Evolutionary conservation across 352 stramenopile genomes (phyloP).

Genomic region (Blastocystis sp.): DNA sequence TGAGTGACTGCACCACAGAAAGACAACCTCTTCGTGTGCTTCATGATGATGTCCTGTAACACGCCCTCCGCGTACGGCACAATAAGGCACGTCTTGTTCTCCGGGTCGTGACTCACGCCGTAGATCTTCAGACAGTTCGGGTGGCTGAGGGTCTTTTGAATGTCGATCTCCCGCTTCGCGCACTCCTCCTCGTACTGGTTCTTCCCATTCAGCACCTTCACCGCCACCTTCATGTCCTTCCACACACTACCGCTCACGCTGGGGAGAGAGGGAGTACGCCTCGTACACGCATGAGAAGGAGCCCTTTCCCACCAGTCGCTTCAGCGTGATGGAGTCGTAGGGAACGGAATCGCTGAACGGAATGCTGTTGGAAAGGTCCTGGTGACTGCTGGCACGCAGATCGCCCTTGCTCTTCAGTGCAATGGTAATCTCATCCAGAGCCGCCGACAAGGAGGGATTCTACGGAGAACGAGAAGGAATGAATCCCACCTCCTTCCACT

Average conservation of each 20-base stretch:
- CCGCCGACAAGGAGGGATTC: neutral
- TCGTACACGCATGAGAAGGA: conserved; percentile 2
- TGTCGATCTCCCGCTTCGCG: conserved; percentile 3
- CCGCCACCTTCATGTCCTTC: neutral
- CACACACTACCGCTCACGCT: neutral
- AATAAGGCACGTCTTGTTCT: neutral
- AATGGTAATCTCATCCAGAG: neutral
- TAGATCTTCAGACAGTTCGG: conserved; percentile 31
- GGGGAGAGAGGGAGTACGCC: neutral
- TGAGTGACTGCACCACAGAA: neutral
- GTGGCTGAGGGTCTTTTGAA: neutral
- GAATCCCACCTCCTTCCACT: neutral
- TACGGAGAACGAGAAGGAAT: neutral
- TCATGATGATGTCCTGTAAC: neutral
- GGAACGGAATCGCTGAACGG: neutral
- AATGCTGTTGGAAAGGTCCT: neutral
- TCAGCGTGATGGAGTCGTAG: neutral
- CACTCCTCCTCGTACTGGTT: neutral
- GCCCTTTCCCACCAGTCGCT: neutral
- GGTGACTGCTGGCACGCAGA: neutral
- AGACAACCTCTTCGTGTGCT: neutral
- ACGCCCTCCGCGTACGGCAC: neutral
- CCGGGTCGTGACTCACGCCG: neutral
- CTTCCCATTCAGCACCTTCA: neutral
- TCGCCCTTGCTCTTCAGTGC: neutral